phyloP scores from a whole-genome alignment of 208 protist species.

The Vickermania ingenoplastis region DNA sequence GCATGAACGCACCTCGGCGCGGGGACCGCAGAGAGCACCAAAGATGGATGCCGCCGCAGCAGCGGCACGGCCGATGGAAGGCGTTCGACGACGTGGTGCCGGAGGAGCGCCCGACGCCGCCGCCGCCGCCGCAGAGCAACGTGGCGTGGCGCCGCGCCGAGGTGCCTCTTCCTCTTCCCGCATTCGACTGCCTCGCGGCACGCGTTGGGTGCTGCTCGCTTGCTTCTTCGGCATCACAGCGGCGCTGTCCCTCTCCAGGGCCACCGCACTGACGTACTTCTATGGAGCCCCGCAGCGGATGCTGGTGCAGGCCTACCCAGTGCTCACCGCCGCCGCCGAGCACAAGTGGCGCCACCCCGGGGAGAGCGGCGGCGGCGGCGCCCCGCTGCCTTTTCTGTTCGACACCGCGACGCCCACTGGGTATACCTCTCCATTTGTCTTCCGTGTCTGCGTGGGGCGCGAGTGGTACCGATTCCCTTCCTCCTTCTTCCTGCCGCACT shows the following conservation, averaged over 20 bases:
- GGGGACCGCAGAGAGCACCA: neutral
- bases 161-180: too few relatives aligned
- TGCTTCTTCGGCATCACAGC: constrained; percentile 37
- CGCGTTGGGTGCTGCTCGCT: constrained; percentile 8
- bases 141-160: neutral
- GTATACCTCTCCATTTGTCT: constrained; percentile 2
- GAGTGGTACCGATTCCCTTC: constrained; percentile 94
- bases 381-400: neutral
- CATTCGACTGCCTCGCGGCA: neutral
- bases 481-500: constrained; percentile 84
- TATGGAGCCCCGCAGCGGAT: constrained; percentile 70
- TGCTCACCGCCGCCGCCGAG: constrained; percentile 28
- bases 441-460: constrained; percentile 84
- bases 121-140: neutral
- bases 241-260: constrained; percentile 48
- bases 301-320: constrained; percentile 38
- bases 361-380: neutral
- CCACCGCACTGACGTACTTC: constrained; percentile 47
- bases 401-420: neutral
- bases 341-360: neutral
- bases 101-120: neutral
- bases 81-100: neutral
- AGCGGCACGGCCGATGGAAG: neutral
- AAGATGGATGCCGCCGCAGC: neutral
- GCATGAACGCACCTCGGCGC: neutral